Evolutionary conservation across 306 rosid genomes (phyloP).

Genomic region (Neltuma alba): DNA sequence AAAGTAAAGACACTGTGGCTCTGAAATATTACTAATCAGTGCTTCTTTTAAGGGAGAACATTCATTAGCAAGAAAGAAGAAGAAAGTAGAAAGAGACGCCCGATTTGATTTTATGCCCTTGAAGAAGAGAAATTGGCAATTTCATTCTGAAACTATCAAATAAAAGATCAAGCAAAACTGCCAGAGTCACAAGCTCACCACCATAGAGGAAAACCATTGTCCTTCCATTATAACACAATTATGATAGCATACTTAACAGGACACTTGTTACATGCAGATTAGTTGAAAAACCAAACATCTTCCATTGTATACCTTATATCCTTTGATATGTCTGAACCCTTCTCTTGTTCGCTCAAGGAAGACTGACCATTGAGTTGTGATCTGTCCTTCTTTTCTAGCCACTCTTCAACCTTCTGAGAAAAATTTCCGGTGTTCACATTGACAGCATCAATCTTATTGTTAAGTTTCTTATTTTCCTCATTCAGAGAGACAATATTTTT

Average conservation of each 20-base stretch:
- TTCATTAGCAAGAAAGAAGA: not conserved
- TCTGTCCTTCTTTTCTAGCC: slow-evolving; percentile 54
- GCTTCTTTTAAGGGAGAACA: not conserved
- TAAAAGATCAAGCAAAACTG: slow-evolving; percentile 7
- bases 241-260: slow-evolving; percentile 4
- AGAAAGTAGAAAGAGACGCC: slow-evolving; percentile 16
- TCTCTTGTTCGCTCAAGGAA: slow-evolving; percentile 36
- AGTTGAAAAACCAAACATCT: slow-evolving; percentile 25
- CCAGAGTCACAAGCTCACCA: slow-evolving; percentile 1
- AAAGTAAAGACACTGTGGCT: slow-evolving; percentile 9
- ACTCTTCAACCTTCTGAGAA: slow-evolving; percentile 63
- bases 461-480: slow-evolving; percentile 64
- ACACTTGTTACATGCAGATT: slow-evolving; percentile 10
- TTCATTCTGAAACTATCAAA: slow-evolving; percentile 26
- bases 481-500: slow-evolving; percentile 42
- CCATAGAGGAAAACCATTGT: slow-evolving; percentile 2
- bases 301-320: slow-evolving; percentile 55
- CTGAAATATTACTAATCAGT: not conserved
- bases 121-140: slow-evolving; percentile 25
- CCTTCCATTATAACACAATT: slow-evolving; percentile 18
- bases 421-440: slow-evolving; percentile 49
- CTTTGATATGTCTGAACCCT: slow-evolving; percentile 35
- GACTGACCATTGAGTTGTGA: slow-evolving; percentile 32
- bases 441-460: slow-evolving; percentile 52
- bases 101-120: slow-evolving; percentile 17